A percentile compares a stretch with the other conserved stretches of the same genome.
phyloP scores from a whole-genome alignment of 352 stramenopile genomes.

The Phytophthora capsici region DNA sequence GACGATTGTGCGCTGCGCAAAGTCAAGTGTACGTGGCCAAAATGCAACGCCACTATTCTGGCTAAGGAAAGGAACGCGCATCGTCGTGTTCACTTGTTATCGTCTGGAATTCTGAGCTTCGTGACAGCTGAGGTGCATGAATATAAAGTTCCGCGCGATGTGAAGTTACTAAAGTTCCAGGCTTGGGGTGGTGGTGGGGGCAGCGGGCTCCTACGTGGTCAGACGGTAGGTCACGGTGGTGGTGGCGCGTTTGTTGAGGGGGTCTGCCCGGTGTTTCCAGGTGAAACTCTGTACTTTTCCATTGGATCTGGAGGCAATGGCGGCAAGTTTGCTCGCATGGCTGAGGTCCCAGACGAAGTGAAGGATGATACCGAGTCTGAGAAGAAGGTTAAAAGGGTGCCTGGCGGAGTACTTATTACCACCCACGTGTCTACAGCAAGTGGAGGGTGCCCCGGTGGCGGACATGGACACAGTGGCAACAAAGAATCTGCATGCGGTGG shows the following conservation, averaged over 20 bases:
- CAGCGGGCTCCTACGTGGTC: constrained; percentile 60
- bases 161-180: constrained; percentile 72
- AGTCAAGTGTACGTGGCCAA: constrained; percentile 77
- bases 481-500: constrained; percentile 73
- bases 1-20: constrained; percentile 71
- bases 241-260: constrained; percentile 76
- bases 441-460: constrained; percentile 62
- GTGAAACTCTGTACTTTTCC: constrained; percentile 74
- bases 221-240: constrained; percentile 60
- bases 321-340: constrained; percentile 55
- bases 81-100: constrained; percentile 60
- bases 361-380: constrained; percentile 4
- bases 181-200: constrained; percentile 74
- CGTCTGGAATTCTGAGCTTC: constrained; percentile 67
- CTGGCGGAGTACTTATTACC: constrained; percentile 36
- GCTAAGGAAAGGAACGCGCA: constrained; percentile 73
- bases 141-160: constrained; percentile 70
- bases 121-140: constrained; percentile 66
- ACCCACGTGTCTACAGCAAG: constrained; percentile 51
- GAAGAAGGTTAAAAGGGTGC: constrained; percentile 27
- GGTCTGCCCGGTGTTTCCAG: constrained; percentile 60
- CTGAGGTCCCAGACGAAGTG: constrained; percentile 34
- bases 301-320: constrained; percentile 54
- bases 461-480: constrained; percentile 67
- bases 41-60: constrained; percentile 54